Evolutionary conservation across 805 yeast genomes (phyloP).

Genomic region (Debaryomyces castellii): DNA sequence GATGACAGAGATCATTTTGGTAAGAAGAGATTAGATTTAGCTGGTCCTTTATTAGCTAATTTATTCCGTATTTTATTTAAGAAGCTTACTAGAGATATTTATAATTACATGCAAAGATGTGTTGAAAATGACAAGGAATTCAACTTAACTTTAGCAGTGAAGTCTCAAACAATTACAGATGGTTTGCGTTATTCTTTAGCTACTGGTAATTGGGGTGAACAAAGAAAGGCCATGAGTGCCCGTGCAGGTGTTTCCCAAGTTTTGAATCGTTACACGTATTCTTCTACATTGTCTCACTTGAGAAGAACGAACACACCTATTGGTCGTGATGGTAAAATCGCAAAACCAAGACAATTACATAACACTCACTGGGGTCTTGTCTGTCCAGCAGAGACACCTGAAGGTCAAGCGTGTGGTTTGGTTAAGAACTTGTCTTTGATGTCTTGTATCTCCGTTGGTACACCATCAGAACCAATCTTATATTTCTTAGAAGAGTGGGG

Average conservation of each 20-base stretch:
- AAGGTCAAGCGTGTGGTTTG: conserved; percentile 99
- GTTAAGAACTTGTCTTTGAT: conserved; percentile 93
- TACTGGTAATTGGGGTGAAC: conserved; percentile 99
- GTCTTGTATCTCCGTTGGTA: conserved; percentile 98
- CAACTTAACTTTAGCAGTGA: conserved; percentile 93
- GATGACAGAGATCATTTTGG: conserved; percentile 99
- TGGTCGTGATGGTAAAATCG: conserved; percentile 98
- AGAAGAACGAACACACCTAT: conserved; percentile 99
- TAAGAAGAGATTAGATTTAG: conserved; percentile 95
- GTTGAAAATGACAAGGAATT: conserved; percentile 97
- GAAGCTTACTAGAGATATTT: conserved; percentile 93
- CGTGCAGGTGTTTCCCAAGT: conserved; percentile 99
- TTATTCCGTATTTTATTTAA: conserved; percentile 92
- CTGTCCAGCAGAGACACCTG: conserved; percentile 99
- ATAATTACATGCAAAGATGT: conserved; percentile 98
- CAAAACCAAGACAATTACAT: conserved; percentile 98
- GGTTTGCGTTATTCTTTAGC: conserved; percentile 97
- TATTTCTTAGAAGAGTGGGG: conserved; percentile 98
- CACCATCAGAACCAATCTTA: conserved; percentile 92
- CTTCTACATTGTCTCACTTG: conserved; percentile 97
- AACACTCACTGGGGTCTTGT: conserved; percentile 99
- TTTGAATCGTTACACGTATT: conserved; percentile 93
- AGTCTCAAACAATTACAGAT: conserved; percentile 94
- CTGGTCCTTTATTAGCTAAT: conserved; percentile 96
- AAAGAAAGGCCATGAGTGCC: conserved; percentile 97